Evolutionary conservation across 2,329 filamentous ascomycete species (phyloP).

Genomic region (Fusarium illudens): DNA sequence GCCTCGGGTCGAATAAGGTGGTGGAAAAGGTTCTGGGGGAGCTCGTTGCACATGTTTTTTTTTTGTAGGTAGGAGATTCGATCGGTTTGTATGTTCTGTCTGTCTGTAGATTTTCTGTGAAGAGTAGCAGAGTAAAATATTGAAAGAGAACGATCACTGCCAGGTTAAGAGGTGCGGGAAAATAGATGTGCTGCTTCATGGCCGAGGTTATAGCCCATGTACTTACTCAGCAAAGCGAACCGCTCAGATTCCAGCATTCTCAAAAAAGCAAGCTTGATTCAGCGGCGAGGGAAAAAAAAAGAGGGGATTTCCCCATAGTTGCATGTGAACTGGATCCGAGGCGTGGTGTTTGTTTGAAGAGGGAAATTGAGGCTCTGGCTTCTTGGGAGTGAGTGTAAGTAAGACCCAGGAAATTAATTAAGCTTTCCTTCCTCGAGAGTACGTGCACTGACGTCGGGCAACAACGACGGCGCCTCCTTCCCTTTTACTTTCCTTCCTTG

Average conservation of each 20-base stretch:
- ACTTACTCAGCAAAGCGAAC: slow-evolving; percentile 31
- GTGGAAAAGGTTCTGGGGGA: slow-evolving; percentile 6
- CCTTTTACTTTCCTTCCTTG: neutral
- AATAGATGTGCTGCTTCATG: slow-evolving; percentile 22
- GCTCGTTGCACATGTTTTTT: slow-evolving; percentile 12
- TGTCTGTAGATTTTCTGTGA: no score
- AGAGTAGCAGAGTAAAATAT: slow-evolving; percentile 6
- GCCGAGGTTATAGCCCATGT: slow-evolving; percentile 28
- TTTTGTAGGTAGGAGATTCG: neutral
- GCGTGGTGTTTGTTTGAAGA: slow-evolving; percentile 10
- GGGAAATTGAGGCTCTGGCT: slow-evolving; percentile 19
- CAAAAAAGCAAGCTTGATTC: slow-evolving; percentile 28
- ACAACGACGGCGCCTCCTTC: neutral
- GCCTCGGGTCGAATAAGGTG: slow-evolving; percentile 28
- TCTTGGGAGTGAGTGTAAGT: neutral
- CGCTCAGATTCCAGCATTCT: slow-evolving; percentile 25
- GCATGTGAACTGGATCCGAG: slow-evolving; percentile 11
- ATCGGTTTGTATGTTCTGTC: no score
- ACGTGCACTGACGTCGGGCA: neutral
- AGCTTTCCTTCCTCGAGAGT: neutral
- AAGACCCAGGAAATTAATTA: neutral
- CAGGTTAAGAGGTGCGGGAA: slow-evolving; percentile 27
- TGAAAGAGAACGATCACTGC: slow-evolving; percentile 25
- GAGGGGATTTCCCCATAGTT: slow-evolving; percentile 2
- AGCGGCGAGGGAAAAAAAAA: slow-evolving; percentile 3